Percentiles rank a stretch among this genome's conserved stretches.
Conservation (phyloP, 345 rosid genomes). For the Populus nigra region DNA sequence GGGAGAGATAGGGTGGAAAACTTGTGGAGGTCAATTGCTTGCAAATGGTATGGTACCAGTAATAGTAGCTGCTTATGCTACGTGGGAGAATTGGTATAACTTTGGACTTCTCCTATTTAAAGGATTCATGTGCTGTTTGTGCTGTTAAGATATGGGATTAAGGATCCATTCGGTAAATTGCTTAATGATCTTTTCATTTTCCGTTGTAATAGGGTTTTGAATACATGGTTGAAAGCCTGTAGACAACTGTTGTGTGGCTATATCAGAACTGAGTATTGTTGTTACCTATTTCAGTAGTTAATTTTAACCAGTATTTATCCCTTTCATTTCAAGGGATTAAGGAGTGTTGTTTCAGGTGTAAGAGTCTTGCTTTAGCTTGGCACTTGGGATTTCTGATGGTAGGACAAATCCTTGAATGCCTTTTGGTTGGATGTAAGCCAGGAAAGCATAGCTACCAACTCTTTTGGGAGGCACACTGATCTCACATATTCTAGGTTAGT, state of each 20-base stretch:
- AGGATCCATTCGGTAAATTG: neutral
- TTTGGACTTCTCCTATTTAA: neutral
- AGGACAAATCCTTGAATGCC: neutral
- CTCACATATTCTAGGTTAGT: neutral
- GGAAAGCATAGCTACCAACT: neutral
- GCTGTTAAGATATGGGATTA: neutral
- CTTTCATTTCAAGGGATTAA: neutral
- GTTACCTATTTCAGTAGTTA: neutral
- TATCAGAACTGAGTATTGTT: neutral
- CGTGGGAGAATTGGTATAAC: neutral
- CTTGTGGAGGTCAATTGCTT: neutral
- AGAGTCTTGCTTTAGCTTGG: neutral
- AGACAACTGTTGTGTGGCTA: neutral
- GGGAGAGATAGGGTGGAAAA: neutral
- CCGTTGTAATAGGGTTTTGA: neutral
- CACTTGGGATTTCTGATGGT: neutral
- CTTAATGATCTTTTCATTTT: neutral
- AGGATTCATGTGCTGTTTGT: neutral
- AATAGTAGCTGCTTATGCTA: constrained; percentile 1
- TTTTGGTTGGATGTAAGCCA: constrained; percentile 1
- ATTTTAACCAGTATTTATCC: neutral
- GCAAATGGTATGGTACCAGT: neutral
- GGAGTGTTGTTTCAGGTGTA: neutral
- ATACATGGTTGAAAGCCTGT: neutral
- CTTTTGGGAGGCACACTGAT: neutral